Conservation (phyloP, 306 rosid genomes). For the apple (Malus domestica) region ASM211411v1 NC_041804.1:3319501-3320000, state of each 20-base stretch:
- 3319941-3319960: neutral
- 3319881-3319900: slow-evolving; percentile 12
- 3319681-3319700: neutral
- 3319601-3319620: neutral
- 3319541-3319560: neutral
- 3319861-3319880: neutral
- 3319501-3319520: neutral
- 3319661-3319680: accelerated
- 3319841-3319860: slow-evolving; percentile 63
- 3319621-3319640: accelerated
- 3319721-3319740: neutral
- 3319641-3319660: accelerated
- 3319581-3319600: neutral
- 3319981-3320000: neutral
- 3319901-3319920: slow-evolving; percentile 35
- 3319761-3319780: accelerated
- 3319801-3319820: accelerated
- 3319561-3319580: neutral
- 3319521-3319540: neutral
- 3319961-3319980: neutral
- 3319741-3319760: too few species aligned
- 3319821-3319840: slow-evolving; percentile 19
- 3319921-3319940: neutral
- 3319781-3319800: accelerated
- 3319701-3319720: too few species aligned